Evolutionary conservation across 768 basidiomycete species (phyloP).

Genomic region (Lyophyllum shimeji): DNA sequence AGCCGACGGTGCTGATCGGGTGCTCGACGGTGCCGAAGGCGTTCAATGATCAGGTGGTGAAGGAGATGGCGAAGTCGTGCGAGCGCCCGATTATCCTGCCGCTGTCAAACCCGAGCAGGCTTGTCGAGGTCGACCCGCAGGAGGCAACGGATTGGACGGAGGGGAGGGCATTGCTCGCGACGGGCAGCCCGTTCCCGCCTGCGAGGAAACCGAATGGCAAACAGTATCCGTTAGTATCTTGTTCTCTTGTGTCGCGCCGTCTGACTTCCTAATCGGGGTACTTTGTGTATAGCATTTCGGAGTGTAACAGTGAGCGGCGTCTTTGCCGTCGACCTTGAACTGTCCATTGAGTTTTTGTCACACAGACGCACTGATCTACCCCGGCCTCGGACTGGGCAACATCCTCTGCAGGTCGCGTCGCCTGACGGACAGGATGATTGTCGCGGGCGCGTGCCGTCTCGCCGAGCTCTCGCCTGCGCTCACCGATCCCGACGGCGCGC

Average conservation of each 20-base stretch:
- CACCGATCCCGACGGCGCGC: constrained; percentile 64
- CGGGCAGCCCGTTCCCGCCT: constrained; percentile 81
- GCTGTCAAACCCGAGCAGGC: constrained; percentile 75
- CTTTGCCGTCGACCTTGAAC: no score
- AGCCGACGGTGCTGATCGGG: constrained; percentile 84
- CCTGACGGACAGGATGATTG: constrained; percentile 86
- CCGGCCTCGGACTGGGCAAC: constrained; percentile 81
- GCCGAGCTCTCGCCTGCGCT: constrained; percentile 76
- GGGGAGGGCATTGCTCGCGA: constrained; percentile 78
- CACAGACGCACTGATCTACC: constrained; percentile 76
- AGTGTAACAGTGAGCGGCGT: constrained; percentile 61
- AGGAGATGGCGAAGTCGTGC: constrained; percentile 63
- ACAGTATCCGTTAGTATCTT: constrained; percentile 55
- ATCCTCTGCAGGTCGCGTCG: constrained; percentile 62
- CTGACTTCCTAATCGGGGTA: not conserved
- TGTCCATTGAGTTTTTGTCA: no score
- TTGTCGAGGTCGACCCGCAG: constrained; percentile 74
- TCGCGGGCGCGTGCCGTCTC: constrained; percentile 73
- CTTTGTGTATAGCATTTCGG: constrained; percentile 51
- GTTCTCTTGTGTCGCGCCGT: not conserved
- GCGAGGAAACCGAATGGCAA: constrained; percentile 66
- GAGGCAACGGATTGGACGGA: constrained; percentile 78
- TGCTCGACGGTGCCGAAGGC: constrained; percentile 77
- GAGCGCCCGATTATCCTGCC: constrained; percentile 84
- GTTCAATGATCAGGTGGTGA: constrained; percentile 73